Percentiles rank a stretch among this genome's conserved stretches.
phyloP scores from a whole-genome alignment of 305 asterid species.

The Euphrasia arctica region DNA sequence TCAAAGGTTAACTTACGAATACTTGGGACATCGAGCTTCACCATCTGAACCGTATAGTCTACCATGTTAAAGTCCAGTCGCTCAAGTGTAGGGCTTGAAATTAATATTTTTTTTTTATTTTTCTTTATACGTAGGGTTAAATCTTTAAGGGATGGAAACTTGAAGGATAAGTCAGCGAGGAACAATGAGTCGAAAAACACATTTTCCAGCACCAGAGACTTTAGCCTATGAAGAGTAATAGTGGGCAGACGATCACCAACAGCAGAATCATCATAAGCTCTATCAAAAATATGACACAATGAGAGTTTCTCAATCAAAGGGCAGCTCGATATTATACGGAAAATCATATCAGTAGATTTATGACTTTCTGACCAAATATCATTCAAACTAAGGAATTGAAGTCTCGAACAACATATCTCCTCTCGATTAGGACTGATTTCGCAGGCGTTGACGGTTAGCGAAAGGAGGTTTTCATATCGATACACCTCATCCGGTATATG shows the following conservation, averaged over 20 bases:
- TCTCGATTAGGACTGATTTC: too few relatives aligned
- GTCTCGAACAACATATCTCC: too few relatives aligned
- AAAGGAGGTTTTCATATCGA: too few relatives aligned
- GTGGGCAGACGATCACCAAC: too few relatives aligned
- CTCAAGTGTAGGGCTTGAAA: conserved; percentile 19
- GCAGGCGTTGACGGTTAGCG: too few relatives aligned
- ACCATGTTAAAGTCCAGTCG: background rate
- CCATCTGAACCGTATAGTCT: too few relatives aligned
- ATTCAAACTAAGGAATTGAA: too few relatives aligned
- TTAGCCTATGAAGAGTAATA: background rate
- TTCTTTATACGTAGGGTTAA: background rate
- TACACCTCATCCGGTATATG: too few relatives aligned
- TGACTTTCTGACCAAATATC: too few relatives aligned
- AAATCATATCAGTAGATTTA: background rate
- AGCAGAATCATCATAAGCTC: too few relatives aligned
- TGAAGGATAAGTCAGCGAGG: background rate
- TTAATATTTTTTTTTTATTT: background rate
- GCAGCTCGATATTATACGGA: background rate
- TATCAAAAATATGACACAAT: background rate
- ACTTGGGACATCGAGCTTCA: too few relatives aligned
- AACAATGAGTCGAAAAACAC: background rate
- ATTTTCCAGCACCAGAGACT: background rate
- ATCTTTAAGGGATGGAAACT: background rate
- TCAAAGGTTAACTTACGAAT: too few relatives aligned
- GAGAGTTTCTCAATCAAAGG: background rate